These are phyloP conservation scores for Begonia masoniana DNA, from an alignment of 306 rosid species.

Conservation along the genomic window DNA sequence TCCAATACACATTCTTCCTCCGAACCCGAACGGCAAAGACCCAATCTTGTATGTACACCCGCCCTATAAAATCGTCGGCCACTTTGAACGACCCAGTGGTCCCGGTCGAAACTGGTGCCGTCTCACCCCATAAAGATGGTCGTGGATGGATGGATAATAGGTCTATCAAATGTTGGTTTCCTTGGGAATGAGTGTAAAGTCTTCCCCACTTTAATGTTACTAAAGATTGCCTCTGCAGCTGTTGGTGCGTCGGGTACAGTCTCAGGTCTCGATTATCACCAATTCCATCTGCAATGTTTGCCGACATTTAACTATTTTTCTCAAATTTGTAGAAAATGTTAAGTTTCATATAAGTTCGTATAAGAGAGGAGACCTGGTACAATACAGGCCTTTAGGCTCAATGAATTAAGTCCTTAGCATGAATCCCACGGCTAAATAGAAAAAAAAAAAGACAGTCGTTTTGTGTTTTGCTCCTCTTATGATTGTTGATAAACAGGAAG, in stretches of 20 bases:
- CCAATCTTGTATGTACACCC: conserved; percentile 57
- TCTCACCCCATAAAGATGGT: conserved; percentile 37
- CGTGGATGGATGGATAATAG: conserved; percentile 57
- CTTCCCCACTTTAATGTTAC: conserved; percentile 31
- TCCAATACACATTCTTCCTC: conserved; percentile 55
- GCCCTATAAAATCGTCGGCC: conserved; percentile 28
- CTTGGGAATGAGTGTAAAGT: conserved; percentile 32
- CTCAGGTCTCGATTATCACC: conserved; percentile 59
- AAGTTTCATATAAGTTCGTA: no score
- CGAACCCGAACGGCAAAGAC: conserved; percentile 55
- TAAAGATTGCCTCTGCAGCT: conserved; percentile 49
- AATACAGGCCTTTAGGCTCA: no score
- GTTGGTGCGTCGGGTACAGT: conserved; percentile 57
- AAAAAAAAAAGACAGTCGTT: no score
- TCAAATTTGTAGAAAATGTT: no score
- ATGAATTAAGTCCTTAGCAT: no score
- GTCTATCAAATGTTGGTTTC: conserved; percentile 65
- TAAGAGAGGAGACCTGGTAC: no score
- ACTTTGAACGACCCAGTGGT: conserved; percentile 47
- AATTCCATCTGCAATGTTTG: conserved; percentile 57
- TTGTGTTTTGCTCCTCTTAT: no score
- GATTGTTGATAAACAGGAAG: no score
- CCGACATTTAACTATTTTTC: no score
- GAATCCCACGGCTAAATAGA: no score
- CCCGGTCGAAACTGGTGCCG: conserved; percentile 46